Percentiles rank a stretch among this genome's conserved stretches.
phyloP scores from a whole-genome alignment of 176 grass and related monocot species.

The Otatea glauca region DNA sequence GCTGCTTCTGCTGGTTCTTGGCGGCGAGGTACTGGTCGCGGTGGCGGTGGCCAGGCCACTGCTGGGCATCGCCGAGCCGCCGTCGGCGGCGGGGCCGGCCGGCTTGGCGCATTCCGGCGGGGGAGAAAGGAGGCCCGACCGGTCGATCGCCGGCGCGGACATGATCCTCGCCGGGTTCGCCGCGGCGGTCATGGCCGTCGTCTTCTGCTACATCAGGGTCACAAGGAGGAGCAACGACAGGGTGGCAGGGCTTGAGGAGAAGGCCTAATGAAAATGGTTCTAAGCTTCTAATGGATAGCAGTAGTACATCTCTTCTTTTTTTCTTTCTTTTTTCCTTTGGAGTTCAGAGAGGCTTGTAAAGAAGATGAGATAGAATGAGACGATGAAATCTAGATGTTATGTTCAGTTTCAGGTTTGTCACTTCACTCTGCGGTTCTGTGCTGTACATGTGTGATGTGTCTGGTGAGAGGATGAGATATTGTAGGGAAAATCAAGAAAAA shows the following conservation, averaged over 20 bases:
- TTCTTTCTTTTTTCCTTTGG: background rate
- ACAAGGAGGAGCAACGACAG: conserved; percentile 53
- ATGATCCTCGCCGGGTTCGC: conserved; percentile 82
- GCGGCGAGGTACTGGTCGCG: background rate
- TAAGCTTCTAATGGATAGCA: background rate
- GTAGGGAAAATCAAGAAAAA: background rate
- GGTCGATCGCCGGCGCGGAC: conserved; percentile 71
- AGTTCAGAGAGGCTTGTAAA: conserved; percentile 33
- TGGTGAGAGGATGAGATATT: background rate
- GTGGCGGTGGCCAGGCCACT: conserved; percentile 48
- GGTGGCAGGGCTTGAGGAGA: background rate
- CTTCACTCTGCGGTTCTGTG: background rate
- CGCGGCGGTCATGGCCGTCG: conserved; percentile 55
- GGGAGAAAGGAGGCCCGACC: conserved; percentile 38
- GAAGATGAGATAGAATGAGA: background rate
- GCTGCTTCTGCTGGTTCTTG: conserved; percentile 35
- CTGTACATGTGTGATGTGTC: background rate
- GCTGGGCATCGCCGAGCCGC: conserved; percentile 49
- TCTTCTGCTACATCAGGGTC: conserved; percentile 80
- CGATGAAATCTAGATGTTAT: background rate
- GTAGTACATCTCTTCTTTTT: background rate
- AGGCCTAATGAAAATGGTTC: background rate
- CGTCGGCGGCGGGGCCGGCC: conserved; percentile 23
- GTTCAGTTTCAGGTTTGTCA: background rate
- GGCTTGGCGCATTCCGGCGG: background rate